These are phyloP conservation scores for Globisporangium yorkense DNA, from an alignment of 352 stramenopile species.

Conservation along the genomic window DNA sequence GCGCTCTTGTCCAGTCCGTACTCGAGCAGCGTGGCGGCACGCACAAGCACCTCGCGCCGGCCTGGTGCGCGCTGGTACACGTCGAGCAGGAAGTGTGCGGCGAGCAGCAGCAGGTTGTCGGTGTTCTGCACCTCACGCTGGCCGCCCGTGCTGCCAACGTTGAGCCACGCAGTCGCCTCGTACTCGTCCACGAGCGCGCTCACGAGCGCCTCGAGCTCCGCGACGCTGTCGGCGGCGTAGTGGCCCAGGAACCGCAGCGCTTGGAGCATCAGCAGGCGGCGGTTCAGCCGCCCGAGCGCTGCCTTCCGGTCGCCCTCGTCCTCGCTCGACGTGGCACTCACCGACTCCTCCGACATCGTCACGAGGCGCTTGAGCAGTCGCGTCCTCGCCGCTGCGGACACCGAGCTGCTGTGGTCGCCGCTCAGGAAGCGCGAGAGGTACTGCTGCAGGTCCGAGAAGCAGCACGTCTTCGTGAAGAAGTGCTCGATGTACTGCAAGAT, in stretches of 20 bases:
- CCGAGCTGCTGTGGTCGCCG: background rate
- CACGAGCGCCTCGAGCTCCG: conserved; percentile 31
- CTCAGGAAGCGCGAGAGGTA: conserved; percentile 51
- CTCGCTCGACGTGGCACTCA: conserved; percentile 14
- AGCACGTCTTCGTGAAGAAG: conserved; percentile 81
- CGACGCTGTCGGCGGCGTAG: conserved; percentile 21
- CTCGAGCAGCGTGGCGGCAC: conserved; percentile 57
- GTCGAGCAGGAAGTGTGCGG: conserved; percentile 63
- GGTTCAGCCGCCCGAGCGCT: conserved; percentile 42
- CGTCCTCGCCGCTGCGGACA: conserved; percentile 29
- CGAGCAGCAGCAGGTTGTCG: conserved; percentile 76
- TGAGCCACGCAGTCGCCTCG: conserved; percentile 64
- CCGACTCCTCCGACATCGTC: conserved; percentile 26
- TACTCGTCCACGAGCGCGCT: conserved; percentile 61
- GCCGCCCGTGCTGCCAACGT: conserved; percentile 54
- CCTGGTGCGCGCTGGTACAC: conserved; percentile 40
- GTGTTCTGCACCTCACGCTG: conserved; percentile 83
- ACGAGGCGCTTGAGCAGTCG: conserved; percentile 31
- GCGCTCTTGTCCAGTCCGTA: conserved; percentile 69
- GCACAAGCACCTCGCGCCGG: conserved; percentile 37
- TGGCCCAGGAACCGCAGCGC: conserved; percentile 63
- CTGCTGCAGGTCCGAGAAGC: conserved; percentile 82
- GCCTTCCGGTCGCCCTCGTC: conserved; percentile 27
- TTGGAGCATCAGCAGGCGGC: conserved; percentile 59
- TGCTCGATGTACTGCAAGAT: conserved; percentile 57